A percentile compares a stretch with the other conserved stretches of the same genome.
phyloP scores from a whole-genome alignment of 257 asterid genomes.

The Paraleonurus japonicus region DNA sequence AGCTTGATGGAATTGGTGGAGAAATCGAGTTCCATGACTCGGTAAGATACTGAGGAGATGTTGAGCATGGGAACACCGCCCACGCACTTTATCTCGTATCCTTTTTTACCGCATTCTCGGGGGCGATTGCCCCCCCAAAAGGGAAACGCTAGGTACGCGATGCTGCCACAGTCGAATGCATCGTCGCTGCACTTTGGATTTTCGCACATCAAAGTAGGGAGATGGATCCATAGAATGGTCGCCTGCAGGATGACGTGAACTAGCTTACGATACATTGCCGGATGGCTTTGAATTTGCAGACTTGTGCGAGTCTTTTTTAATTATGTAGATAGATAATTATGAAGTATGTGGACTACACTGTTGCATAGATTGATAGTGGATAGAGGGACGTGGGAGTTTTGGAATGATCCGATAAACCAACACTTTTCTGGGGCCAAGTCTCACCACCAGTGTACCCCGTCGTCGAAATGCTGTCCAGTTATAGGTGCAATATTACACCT shows the following conservation, averaged over 20 bases:
- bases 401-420: no score
- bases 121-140: background rate
- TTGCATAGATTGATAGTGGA: no score
- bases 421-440: no score
- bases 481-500: no score
- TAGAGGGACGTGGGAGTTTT: no score
- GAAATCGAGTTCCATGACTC: background rate
- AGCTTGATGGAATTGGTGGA: background rate
- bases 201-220: background rate
- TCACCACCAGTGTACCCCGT: no score
- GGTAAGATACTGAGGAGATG: background rate
- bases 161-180: background rate
- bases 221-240: background rate
- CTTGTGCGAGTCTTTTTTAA: no score
- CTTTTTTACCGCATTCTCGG: background rate
- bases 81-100: background rate
- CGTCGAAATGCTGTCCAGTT: no score
- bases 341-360: no score
- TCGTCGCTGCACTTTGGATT: background rate
- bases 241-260: background rate
- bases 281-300: no score
- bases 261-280: background rate
- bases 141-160: background rate
- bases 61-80: background rate
- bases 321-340: no score